phyloP scores from a whole-genome alignment of 2,329 filamentous ascomycete species.

The Cryphonectria japonica region DNA sequence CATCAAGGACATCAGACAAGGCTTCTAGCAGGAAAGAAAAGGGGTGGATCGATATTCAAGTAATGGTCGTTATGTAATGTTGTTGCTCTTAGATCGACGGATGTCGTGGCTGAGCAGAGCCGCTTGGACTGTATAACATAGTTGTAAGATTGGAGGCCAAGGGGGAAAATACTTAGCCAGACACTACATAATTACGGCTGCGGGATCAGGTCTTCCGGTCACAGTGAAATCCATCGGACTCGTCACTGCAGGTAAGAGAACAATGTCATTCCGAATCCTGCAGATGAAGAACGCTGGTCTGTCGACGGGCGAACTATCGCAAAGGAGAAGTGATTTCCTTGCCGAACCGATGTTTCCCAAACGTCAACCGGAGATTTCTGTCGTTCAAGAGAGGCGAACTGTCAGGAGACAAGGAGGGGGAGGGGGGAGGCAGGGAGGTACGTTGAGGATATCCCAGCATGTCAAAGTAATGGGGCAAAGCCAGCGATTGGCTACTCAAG shows the following conservation, averaged over 20 bases:
- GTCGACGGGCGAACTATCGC: neutral
- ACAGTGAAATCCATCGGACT: neutral
- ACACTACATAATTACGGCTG: neutral
- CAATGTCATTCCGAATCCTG: neutral
- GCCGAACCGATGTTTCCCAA: neutral
- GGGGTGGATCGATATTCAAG: neutral
- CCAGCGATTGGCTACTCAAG: slow-evolving; percentile 9
- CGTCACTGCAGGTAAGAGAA: neutral
- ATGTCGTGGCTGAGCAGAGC: neutral
- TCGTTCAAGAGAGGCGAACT: slow-evolving; percentile 1
- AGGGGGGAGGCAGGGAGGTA: no score
- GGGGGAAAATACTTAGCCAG: neutral
- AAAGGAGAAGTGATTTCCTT: neutral
- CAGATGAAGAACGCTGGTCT: neutral
- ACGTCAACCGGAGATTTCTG: neutral
- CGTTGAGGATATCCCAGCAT: slow-evolving; percentile 5
- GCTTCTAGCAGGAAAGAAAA: neutral
- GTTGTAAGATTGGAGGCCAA: neutral
- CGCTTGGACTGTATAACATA: neutral
- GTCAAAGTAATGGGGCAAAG: neutral
- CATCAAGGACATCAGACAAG: neutral
- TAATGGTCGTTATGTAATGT: neutral
- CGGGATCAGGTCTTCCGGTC: neutral
- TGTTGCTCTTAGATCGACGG: neutral
- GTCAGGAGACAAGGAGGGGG: neutral